These are phyloP conservation scores for Aspergillus sp. DNA, from an alignment of 2,329 filamentous ascomycete species.

Conservation along the genomic window DNA sequence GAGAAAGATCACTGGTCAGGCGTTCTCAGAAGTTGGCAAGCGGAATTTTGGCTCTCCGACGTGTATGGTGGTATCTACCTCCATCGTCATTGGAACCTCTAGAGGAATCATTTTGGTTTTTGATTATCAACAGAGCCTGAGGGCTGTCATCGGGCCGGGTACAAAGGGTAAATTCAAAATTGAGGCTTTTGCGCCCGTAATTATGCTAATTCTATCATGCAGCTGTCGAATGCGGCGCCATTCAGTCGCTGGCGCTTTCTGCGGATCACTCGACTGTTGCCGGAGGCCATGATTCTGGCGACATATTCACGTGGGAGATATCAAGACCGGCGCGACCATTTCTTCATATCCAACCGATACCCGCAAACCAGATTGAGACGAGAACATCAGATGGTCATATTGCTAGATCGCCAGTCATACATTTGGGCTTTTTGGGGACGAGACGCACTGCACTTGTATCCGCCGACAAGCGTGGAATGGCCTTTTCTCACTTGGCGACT, in stretches of 20 bases:
- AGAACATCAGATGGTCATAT: conserved; percentile 81
- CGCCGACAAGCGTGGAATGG: conserved; percentile 94
- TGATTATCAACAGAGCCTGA: conserved; percentile 95
- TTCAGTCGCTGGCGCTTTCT: conserved; percentile 87
- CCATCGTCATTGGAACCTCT: conserved; percentile 87
- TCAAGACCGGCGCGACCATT: conserved; percentile 82
- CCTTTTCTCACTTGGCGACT: conserved; percentile 94
- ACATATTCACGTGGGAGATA: conserved; percentile 97
- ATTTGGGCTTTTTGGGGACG: conserved; percentile 93
- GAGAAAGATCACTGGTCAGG: conserved; percentile 83
- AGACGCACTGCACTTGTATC: conserved; percentile 93
- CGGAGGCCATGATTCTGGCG: conserved; percentile 84
- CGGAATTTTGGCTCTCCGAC: conserved; percentile 92
- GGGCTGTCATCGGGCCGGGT: conserved; percentile 89
- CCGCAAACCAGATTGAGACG: conserved; percentile 66
- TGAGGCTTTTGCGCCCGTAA: not conserved
- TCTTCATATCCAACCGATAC: conserved; percentile 79
- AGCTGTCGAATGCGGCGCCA: conserved; percentile 88
- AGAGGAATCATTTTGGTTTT: conserved; percentile 95
- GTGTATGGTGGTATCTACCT: conserved; percentile 83
- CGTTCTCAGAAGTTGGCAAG: conserved; percentile 89
- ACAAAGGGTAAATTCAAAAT: conserved; percentile 70
- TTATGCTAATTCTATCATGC: conserved; percentile 13
- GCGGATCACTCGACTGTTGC: conserved; percentile 93
- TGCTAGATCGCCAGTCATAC: conserved; percentile 75